Conservation (phyloP, 306 rosid species). For the Vicia sativa region DNA sequence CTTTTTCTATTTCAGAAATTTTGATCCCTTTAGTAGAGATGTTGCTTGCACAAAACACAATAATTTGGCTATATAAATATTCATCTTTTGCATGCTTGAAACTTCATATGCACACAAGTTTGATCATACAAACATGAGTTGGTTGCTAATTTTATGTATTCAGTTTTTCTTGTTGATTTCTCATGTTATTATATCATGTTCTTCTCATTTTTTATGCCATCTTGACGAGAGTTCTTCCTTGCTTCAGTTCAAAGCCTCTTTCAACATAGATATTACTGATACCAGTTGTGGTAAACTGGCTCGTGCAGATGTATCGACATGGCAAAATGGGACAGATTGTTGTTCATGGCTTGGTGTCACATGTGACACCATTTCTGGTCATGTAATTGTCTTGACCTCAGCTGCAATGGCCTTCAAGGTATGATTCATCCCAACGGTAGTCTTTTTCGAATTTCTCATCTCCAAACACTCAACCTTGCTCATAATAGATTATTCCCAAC, state of each 20-base stretch:
- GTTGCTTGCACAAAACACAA: no score
- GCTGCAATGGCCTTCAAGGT: not conserved
- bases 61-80: not conserved
- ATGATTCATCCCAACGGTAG: slow-evolving; percentile 1
- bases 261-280: not conserved
- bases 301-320: not conserved
- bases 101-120: not conserved
- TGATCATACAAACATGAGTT: not conserved
- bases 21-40: no score
- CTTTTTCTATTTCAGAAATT: no score
- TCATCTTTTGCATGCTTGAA: not conserved
- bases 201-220: not conserved
- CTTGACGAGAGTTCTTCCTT: not conserved
- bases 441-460: slow-evolving; percentile 17
- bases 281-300: not conserved
- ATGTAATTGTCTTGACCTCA: slow-evolving; percentile 32
- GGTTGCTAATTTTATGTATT: not conserved
- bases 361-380: not conserved
- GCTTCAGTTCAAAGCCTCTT: not conserved
- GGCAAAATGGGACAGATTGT: slow-evolving; percentile 29
- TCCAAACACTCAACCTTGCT: slow-evolving; percentile 33
- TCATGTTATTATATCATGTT: not conserved
- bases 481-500: slow-evolving; percentile 4
- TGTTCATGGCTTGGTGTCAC: slow-evolving; percentile 37
- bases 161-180: not conserved